phyloP scores from a whole-genome alignment of 345 rosid species.

The Eucalyptus camaldulensis region DNA sequence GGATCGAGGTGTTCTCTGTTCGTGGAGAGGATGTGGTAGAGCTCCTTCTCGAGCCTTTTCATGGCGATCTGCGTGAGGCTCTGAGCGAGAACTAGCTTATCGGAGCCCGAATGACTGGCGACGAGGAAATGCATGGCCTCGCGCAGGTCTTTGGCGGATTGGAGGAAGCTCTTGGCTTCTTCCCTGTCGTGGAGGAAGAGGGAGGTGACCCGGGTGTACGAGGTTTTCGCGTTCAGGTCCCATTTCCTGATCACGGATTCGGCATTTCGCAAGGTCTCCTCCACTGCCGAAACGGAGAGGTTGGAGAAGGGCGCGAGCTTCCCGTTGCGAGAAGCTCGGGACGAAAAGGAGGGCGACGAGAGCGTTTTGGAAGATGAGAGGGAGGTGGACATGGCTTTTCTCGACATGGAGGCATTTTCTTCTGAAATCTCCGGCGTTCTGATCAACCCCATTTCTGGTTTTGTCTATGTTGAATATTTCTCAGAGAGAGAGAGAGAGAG shows the following conservation, averaged over 20 bases:
- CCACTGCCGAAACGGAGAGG: constrained; percentile 9
- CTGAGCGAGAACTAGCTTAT: constrained; percentile 36
- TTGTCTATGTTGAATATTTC: background rate
- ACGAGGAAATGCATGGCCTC: constrained; percentile 41
- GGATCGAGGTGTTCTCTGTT: background rate
- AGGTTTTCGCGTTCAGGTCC: constrained; percentile 21
- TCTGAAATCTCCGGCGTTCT: background rate
- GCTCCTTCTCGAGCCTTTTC: constrained; percentile 10
- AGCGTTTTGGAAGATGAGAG: background rate
- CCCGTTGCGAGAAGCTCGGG: background rate
- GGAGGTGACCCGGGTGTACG: constrained; percentile 12
- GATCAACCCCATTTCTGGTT: background rate
- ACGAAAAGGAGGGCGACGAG: background rate
- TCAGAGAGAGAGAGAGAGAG: background rate
- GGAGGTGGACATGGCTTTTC: background rate
- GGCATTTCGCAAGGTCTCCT: constrained; percentile 30
- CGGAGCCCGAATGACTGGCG: constrained; percentile 21
- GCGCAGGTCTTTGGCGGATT: constrained; percentile 24
- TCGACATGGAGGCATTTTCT: background rate
- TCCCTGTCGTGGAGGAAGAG: constrained; percentile 23
- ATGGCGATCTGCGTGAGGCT: constrained; percentile 3
- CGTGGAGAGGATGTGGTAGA: constrained; percentile 1
- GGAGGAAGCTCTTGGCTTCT: constrained; percentile 41
- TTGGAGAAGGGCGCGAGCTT: background rate
- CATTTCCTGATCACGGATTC: constrained; percentile 48